These are phyloP conservation scores for Plenodomus tracheiphilus DNA, from an alignment of 2,329 filamentous ascomycete genomes.

Conservation along the genomic window DNA sequence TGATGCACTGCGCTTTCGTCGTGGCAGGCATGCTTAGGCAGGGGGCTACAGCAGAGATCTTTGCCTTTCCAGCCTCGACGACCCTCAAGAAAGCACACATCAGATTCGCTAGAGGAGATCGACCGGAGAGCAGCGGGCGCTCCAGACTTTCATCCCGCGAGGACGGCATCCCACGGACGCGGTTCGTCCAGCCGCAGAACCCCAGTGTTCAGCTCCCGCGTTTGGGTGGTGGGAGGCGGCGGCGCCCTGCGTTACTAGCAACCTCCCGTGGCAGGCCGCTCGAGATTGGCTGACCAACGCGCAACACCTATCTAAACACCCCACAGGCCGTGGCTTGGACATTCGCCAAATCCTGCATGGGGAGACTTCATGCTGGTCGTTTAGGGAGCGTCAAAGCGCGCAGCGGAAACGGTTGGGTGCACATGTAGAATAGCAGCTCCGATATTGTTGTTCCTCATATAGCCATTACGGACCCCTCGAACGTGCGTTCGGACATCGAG, in stretches of 20 bases:
- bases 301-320: slow-evolving; percentile 6
- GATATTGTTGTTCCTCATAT: slow-evolving; percentile 13
- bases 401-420: slow-evolving; percentile 3
- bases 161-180: slow-evolving; percentile 29
- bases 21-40: too few relatives aligned
- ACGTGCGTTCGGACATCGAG: background rate
- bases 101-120: background rate
- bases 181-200: slow-evolving; percentile 26
- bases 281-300: slow-evolving; percentile 29
- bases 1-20: background rate
- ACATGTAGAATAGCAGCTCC: slow-evolving; percentile 3
- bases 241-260: slow-evolving; percentile 13
- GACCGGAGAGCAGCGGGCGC: background rate
- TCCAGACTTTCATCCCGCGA: background rate
- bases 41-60: background rate
- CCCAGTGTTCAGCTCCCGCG: slow-evolving; percentile 9
- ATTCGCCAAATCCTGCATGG: background rate
- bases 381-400: background rate
- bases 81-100: background rate
- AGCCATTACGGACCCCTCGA: slow-evolving; percentile 20
- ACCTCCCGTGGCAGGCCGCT: slow-evolving; percentile 12
- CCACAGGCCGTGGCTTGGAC: background rate
- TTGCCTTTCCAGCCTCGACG: background rate
- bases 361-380: background rate
- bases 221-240: slow-evolving; percentile 6